Evolutionary conservation across 257 asterid genomes (phyloP), one percentile per base, ranked within the genome.

Genomic region (Rauvolfia tetraphylla): DNA sequence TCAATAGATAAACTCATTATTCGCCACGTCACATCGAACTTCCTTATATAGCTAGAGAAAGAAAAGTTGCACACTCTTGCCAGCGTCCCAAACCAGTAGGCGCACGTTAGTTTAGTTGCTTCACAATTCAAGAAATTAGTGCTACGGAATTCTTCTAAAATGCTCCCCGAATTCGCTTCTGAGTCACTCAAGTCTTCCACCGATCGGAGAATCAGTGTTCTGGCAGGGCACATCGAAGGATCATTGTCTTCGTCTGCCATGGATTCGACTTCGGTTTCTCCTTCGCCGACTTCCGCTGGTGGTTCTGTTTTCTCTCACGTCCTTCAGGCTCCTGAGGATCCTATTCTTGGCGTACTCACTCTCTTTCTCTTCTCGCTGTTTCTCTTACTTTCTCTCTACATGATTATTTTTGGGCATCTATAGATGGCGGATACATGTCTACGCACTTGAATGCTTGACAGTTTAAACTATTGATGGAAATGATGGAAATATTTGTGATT

Each of bases 261-360:
- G 82, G 86, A 76, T 73, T 31, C 67, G 20, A 72, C 61, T 79
- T 39, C 80, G 34, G 72, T 89, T 79, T 75, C 87, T 76, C 87
- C 88, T 83, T 85, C 90, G 25, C 96, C 96, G 1, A 93, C 96
- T 31, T 85, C 98, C 0, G 88, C 82, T 31, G 61, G 31, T 31
- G 85, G 73, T 73, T 90, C 97, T 29, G 97, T 92, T 63, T 92
- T 90, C 66, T 76, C 85, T 78, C 93, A 92, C 72, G 78, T 93
- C 79, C 90, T 85, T 85, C 96, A 83, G 73, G 99, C 88, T 9
- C 96, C 99, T 10, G 98, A 95, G 82, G 99, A 95, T 91, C 93
- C 98, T 23, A 95, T 95, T 82, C 99, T 95, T 82, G 99, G 98
- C 76, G 98, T 92, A 92, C 74, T 53, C 39, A 27, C 9, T 68